Base-by-base conservation (phyloP, 1,284 basidiomycete genomes). In the Leccinum pachyderme region DNA sequence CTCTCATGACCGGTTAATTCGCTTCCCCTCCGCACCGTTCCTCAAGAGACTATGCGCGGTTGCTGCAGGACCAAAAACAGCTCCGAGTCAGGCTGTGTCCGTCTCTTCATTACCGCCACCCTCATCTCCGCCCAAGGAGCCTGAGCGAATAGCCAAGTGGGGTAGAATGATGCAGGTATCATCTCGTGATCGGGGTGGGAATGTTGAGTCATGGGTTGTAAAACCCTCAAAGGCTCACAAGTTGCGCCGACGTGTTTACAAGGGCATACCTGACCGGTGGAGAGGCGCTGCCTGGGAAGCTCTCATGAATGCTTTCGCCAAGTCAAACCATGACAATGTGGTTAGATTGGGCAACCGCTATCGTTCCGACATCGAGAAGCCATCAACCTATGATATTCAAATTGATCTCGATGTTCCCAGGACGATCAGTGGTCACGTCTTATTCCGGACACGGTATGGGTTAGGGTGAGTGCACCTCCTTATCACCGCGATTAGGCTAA, bases 361-460 rank as follows among this genome's bases (percentile, higher is more conserved):
- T 70, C 71, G 73, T 27, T 80, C 84, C 43, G 79, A 79, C 8
- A 71, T 94, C 57, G 90, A 93, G 47, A 82, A 82, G 59, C 89
- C 94, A 11, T 95, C 91, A 47, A 81, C 78, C 7, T 95, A 93
- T 71, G 97, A 99, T 68, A 87, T 98, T 25, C 97, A 99, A 76
- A 99, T 99, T 65, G 97, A 99, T 75, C 78, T 99, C 61, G 97
- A 99, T 67, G 95, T 99, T 0, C 97, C 97, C 5, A 77, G 97
- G 64, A 99, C 97, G 9, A 98, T 98, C 61, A 91, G 87, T 58
- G 95, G 95, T 0, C 95, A 99, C 74, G 81, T 96, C 52, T 83
- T 95, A 75, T 99, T 99, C 70, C 85, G 88, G 64, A 99, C 97
- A 47, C 82, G 97, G 53, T 99, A 99, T 73, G 97, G 97, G 47